These are phyloP conservation scores for Saposhnikovia divaricata DNA, from an alignment of 129 eudicot genomes.

Conservation along the genomic window DNA sequence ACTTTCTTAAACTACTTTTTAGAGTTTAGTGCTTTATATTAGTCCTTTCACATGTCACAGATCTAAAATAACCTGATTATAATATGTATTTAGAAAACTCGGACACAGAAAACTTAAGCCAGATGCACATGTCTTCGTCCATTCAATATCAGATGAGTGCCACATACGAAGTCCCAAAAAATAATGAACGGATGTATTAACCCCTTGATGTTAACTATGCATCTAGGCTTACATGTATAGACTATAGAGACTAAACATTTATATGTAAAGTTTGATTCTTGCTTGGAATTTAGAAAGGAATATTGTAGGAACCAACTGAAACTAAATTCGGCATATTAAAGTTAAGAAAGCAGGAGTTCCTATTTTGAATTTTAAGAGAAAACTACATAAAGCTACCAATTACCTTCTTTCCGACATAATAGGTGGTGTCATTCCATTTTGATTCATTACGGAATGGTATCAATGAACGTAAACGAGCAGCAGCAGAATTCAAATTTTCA, in stretches of 20 bases:
- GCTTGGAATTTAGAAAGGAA: not conserved
- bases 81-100: not conserved
- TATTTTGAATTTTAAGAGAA: not conserved
- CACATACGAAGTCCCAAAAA: not conserved
- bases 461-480: conserved; percentile 48
- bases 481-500: conserved; percentile 37
- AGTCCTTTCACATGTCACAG: not conserved
- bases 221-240: not conserved
- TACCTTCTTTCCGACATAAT: conserved; percentile 80
- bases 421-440: conserved; percentile 83
- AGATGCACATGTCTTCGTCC: no score
- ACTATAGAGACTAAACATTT: not conserved
- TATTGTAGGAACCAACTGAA: not conserved
- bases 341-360: not conserved
- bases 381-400: not conserved
- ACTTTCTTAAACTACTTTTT: not conserved
- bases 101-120: not conserved
- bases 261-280: not conserved
- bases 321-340: not conserved
- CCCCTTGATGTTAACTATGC: not conserved
- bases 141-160: not conserved
- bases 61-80: not conserved
- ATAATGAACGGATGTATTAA: not conserved
- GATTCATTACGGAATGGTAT: conserved; percentile 36
- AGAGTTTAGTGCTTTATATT: not conserved